A percentile compares a stretch with the other conserved stretches of the same genome.
Conservation (phyloP, 345 rosid genomes). For the Arabis alpina region DNA sequence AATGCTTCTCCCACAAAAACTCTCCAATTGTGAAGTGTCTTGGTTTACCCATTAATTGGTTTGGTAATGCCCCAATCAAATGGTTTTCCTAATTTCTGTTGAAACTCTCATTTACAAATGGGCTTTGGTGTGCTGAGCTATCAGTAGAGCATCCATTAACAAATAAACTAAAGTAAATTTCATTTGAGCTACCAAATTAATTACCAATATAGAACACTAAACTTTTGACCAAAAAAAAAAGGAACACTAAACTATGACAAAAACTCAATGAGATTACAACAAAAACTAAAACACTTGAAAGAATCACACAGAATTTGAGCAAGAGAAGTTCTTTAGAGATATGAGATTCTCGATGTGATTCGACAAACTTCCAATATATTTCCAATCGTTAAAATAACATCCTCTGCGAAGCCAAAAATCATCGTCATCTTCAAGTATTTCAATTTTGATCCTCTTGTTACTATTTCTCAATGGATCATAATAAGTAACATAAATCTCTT, state of each 20-base stretch:
- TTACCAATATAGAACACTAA: no score
- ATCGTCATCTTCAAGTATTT: slow-evolving; percentile 1
- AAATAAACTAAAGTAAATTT: background rate
- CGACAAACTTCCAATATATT: background rate
- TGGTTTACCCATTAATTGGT: background rate
- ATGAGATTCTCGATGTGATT: slow-evolving; percentile 26
- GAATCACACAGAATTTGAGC: slow-evolving; percentile 1
- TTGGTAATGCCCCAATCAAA: background rate
- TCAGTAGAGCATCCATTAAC: background rate
- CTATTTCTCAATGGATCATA: slow-evolving; percentile 17
- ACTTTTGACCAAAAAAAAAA: no score
- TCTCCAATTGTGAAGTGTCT: background rate
- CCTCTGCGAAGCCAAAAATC: slow-evolving; percentile 13
- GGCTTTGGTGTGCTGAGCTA: background rate
- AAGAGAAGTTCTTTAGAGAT: background rate
- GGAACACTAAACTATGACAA: background rate
- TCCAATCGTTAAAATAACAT: background rate
- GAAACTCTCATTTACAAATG: background rate
- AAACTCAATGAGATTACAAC: background rate
- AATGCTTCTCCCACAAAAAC: slow-evolving; percentile 3
- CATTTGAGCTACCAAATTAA: no score
- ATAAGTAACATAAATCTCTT: background rate
- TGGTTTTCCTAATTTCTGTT: background rate
- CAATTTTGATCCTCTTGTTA: background rate
- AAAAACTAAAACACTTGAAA: background rate